Conservation (phyloP, 768 basidiomycete genomes). For the Rickenella mellea region DNA sequence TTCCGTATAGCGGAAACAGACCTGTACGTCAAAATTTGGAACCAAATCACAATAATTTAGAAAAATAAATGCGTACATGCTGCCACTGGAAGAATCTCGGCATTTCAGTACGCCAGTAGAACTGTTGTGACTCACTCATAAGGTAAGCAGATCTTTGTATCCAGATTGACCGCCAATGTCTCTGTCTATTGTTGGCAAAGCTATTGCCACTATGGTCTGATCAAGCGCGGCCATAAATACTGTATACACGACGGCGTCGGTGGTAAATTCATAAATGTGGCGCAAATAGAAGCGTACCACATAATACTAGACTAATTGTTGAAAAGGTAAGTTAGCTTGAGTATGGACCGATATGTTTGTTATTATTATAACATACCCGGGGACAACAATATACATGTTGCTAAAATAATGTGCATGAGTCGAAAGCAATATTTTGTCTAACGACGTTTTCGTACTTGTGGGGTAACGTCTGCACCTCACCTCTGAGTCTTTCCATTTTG, state of each 20-base stretch:
- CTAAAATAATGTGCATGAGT: conserved; percentile 25
- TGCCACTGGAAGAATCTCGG: neutral
- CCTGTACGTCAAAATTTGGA: neutral
- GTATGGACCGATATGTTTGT: conserved; percentile 1
- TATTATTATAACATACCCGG: too few relatives aligned
- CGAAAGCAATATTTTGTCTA: too few relatives aligned
- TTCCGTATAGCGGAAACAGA: conserved; percentile 22
- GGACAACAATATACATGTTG: too few relatives aligned
- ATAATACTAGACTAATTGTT: neutral
- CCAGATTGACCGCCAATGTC: neutral
- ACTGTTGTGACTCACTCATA: neutral
- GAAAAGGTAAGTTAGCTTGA: conserved; percentile 1
- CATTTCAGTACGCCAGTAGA: neutral
- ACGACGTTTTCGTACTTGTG: neutral
- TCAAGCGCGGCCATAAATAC: neutral
- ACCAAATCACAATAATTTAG: neutral
- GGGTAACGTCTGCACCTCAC: conserved; percentile 3
- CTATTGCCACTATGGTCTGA: conserved; percentile 3
- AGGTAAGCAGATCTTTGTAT: neutral
- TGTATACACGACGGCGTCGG: neutral
- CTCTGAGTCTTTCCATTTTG: conserved; percentile 3
- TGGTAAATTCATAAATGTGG: neutral
- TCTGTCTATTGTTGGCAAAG: neutral
- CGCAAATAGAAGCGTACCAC: neutral
- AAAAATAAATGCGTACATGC: neutral